Conservation (phyloP, 352 stramenopile genomes). For the Aphanomyces cochlioides region DNA sequence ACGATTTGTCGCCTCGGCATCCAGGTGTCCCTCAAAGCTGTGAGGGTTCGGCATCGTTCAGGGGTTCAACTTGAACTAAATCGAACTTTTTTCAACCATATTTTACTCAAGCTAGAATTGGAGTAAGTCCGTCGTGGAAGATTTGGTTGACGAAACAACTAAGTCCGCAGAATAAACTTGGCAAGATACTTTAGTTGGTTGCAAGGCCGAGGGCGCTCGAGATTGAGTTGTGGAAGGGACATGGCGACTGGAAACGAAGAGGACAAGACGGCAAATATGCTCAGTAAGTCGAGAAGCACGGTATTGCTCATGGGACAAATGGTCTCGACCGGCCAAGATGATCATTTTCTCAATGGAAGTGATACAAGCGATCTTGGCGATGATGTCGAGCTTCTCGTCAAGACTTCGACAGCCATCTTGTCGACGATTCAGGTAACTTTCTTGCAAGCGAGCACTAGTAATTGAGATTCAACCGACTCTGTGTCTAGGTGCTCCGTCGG, state of each 20-base stretch:
- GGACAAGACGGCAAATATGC: background rate
- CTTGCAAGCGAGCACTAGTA: background rate
- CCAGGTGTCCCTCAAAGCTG: too few species aligned
- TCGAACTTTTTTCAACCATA: too few species aligned
- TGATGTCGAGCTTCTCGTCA: constrained; percentile 20
- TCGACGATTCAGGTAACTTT: constrained; percentile 30
- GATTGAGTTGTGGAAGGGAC: constrained; percentile 7
- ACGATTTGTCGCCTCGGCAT: too few species aligned
- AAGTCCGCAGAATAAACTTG: background rate
- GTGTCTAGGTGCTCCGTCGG: constrained; percentile 51
- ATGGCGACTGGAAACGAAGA: background rate
- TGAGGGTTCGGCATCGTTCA: too few species aligned
- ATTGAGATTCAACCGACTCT: background rate
- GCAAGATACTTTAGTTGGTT: constrained; percentile 26
- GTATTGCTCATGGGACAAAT: constrained; percentile 71
- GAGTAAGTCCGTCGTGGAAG: too few species aligned
- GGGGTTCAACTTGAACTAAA: too few species aligned
- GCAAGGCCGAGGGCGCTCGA: background rate
- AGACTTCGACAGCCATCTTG: constrained; percentile 21
- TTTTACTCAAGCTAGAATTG: too few species aligned
- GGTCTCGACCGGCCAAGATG: background rate
- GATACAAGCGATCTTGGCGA: constrained; percentile 2
- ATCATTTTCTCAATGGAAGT: background rate
- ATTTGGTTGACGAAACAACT: background rate
- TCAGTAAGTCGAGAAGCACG: constrained; percentile 58